phyloP scores from a whole-genome alignment of 495 filamentous ascomycete species.

The Amniculicola lignicola region DNA sequence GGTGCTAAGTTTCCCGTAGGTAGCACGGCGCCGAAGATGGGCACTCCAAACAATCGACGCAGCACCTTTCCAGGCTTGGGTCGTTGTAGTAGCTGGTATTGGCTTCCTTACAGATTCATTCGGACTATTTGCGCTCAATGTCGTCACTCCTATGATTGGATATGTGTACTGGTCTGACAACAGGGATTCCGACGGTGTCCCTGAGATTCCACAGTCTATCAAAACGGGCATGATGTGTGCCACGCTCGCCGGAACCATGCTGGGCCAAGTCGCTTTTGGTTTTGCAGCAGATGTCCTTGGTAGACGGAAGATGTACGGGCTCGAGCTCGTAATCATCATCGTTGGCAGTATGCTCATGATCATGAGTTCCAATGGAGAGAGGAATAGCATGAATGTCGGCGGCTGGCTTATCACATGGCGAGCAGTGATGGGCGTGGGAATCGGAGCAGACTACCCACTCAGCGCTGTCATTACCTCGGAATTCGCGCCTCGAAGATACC shows the following conservation, averaged over 20 bases:
- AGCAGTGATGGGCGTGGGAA: conserved; percentile 23
- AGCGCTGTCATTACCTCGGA: conserved; percentile 26
- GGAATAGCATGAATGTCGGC: conserved; percentile 23
- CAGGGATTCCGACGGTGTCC: conserved; percentile 15
- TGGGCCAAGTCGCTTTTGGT: conserved; percentile 28
- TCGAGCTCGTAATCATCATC: conserved; percentile 29
- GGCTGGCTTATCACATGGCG: conserved; percentile 32
- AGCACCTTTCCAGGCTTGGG: conserved; percentile 28
- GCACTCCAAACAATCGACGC: conserved; percentile 27
- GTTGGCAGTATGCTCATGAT: conserved; percentile 24
- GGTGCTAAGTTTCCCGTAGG: conserved; percentile 11
- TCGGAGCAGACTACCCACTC: conserved; percentile 31
- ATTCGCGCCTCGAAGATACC: conserved; percentile 25
- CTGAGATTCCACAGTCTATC: conserved; percentile 9
- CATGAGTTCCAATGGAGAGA: conserved; percentile 31
- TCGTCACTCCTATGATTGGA: conserved; percentile 27
- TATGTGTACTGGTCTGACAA: conserved; percentile 26
- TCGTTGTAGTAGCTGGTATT: conserved; percentile 29
- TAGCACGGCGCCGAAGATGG: conserved; percentile 23
- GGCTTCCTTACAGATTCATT: conserved; percentile 31
- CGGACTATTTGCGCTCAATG: conserved; percentile 25
- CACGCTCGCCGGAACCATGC: conserved; percentile 29
- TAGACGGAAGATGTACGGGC: conserved; percentile 29
- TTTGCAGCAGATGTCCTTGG: conserved; percentile 27
- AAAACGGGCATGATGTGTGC: conserved; percentile 23